phyloP scores from a whole-genome alignment of 2,329 filamentous ascomycete species.

The Cladosporium sp. region DNA sequence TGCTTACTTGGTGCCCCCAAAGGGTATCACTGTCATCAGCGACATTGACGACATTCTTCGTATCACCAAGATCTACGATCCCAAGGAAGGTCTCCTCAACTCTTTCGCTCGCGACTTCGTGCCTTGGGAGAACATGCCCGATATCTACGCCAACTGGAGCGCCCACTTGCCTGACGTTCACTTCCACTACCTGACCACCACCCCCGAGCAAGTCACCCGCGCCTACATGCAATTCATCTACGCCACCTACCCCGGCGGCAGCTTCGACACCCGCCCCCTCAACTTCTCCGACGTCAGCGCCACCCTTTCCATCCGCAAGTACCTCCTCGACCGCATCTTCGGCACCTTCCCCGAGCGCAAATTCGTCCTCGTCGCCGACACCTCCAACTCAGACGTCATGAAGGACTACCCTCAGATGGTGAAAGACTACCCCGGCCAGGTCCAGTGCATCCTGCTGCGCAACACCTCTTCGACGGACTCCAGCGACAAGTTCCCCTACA shows the following conservation, averaged over 20 bases:
- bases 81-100: slow-evolving; percentile 70
- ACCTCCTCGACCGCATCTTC: slow-evolving; percentile 67
- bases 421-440: slow-evolving; percentile 63
- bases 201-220: slow-evolving; percentile 70
- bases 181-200: slow-evolving; percentile 79
- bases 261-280: slow-evolving; percentile 71
- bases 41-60: slow-evolving; percentile 79
- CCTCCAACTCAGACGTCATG: slow-evolving; percentile 74
- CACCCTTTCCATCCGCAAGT: slow-evolving; percentile 66
- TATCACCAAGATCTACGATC: slow-evolving; percentile 76
- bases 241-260: slow-evolving; percentile 70
- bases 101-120: slow-evolving; percentile 68
- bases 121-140: slow-evolving; percentile 75
- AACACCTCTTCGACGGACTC: slow-evolving; percentile 68
- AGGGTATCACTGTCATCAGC: slow-evolving; percentile 67
- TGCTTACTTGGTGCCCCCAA: slow-evolving; percentile 67
- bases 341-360: slow-evolving; percentile 69
- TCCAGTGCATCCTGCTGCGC: slow-evolving; percentile 72
- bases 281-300: slow-evolving; percentile 75
- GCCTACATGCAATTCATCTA: slow-evolving; percentile 80
- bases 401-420: slow-evolving; percentile 49
- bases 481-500: slow-evolving; percentile 67
- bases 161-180: slow-evolving; percentile 62
- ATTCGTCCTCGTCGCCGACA: slow-evolving; percentile 73
- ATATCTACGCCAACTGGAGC: slow-evolving; percentile 73